These are phyloP conservation scores for Yamadazyma akitaensis DNA, from an alignment of 805 yeast species.

Conservation along the genomic window DNA sequence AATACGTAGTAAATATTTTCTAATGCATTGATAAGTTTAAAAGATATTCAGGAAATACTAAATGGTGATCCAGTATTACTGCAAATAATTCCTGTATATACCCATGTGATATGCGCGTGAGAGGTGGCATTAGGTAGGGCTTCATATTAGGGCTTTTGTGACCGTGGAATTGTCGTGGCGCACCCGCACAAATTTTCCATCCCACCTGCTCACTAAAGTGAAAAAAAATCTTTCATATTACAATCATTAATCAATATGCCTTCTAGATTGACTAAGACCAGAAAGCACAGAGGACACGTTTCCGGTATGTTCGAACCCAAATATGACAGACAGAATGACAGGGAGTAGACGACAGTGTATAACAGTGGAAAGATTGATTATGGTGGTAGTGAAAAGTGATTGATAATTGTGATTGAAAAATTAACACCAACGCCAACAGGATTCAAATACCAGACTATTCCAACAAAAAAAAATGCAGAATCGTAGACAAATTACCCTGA, in stretches of 20 bases:
- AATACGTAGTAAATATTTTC: too few species aligned
- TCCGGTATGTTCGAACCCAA: conserved; percentile 71
- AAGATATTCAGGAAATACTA: too few species aligned
- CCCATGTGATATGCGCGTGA: not conserved
- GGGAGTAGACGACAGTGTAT: not conserved
- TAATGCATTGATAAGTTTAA: too few species aligned
- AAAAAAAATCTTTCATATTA: conserved; percentile 8
- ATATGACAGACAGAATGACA: not conserved
- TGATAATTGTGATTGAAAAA: not conserved
- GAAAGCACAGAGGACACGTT: conserved; percentile 99
- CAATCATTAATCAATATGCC: conserved; percentile 61
- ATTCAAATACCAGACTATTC: too few species aligned
- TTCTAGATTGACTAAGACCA: conserved; percentile 98
- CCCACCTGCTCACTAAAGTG: conserved; percentile 8
- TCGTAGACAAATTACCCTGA: too few species aligned
- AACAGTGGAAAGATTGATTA: not conserved
- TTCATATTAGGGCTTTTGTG: conserved; percentile 6
- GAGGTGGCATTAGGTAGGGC: not conserved
- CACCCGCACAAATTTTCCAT: conserved; percentile 5
- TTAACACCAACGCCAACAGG: not conserved
- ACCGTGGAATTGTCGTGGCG: conserved; percentile 4
- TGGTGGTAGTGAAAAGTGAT: not conserved
- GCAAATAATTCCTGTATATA: too few species aligned
- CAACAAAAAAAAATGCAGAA: too few species aligned
- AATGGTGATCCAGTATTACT: too few species aligned